Evolutionary conservation across 768 basidiomycete genomes (phyloP), one percentile per base, ranked within the genome.

Genomic region (Pleurotus pulmonarius): DNA sequence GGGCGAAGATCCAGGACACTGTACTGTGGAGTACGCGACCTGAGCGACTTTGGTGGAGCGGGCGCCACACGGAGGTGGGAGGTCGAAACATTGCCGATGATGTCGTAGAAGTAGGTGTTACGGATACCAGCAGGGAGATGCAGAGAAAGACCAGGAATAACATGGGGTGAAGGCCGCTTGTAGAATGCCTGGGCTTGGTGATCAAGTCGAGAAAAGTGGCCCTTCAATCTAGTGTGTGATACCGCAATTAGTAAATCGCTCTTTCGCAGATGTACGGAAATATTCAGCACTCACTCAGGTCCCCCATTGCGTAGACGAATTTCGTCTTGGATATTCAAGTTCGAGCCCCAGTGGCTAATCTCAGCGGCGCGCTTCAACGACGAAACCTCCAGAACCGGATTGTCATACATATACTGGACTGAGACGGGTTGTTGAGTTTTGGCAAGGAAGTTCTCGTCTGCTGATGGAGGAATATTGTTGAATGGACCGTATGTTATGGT

Each of bases 281-380:
- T 20, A 56, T 26, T 16, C 9, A 4, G 11, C 29, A 82, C 92
- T 72, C 66, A 98, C 96, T 73, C 71, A 11, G 97, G 94, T 3
- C 96, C 97, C 57, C 86, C 88, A 66, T 99, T 99, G 69, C 82
- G 80, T n/a, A 99, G 74, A 56, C 80, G 67, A 58, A 97, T 83
- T 34, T 90, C 82, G 71, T 99, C 94, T 69, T 98, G 85, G 26
- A 95, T 88, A 65, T 98, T 97, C 38, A 99, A 68, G 69, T 97
- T 97, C 41, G 86, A 84, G 34, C 96, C 95, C 97, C 96, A 98
- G 67, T 98, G 96, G 61, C 94, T 96, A 60, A 99, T 86, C 73
- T 99, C 96, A 1, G 87, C 93, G 0, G 79, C 64, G 48, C 97
- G 86, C 58, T 83, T 79, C 29, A 97, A 80, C 43, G 77, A 85